Conservation (phyloP, 2,329 filamentous ascomycete genomes). For the Xylariaceae sp. region DNA sequence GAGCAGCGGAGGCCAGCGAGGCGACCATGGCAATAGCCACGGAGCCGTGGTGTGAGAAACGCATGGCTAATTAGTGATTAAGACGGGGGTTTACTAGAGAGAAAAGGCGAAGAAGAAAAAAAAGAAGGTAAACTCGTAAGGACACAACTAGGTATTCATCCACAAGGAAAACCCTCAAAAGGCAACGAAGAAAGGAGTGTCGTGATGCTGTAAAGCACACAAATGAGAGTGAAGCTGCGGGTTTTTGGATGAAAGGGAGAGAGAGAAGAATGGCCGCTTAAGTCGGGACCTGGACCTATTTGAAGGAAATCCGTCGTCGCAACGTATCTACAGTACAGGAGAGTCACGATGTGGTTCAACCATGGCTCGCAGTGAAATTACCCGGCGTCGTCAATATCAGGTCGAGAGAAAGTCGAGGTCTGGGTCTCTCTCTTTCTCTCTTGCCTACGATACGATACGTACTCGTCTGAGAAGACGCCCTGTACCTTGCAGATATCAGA, state of each 20-base stretch:
- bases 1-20: slow-evolving; percentile 26
- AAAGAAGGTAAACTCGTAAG: slow-evolving; percentile 22
- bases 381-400: not conserved
- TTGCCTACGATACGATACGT: not conserved
- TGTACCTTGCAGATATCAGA: not conserved
- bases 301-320: slow-evolving; percentile 11
- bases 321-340: not conserved
- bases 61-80: slow-evolving; percentile 22
- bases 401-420: not conserved
- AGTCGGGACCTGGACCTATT: slow-evolving; percentile 24
- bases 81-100: slow-evolving; percentile 1
- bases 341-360: not conserved
- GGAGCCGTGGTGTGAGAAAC: slow-evolving; percentile 30
- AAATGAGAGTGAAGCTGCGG: slow-evolving; percentile 25
- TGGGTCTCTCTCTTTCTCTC: too few relatives aligned
- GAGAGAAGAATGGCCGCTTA: slow-evolving; percentile 7
- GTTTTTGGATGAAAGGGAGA: slow-evolving; percentile 18
- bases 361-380: not conserved
- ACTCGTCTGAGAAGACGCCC: not conserved
- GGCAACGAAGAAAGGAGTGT: slow-evolving; percentile 15
- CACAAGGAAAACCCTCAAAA: too few relatives aligned
- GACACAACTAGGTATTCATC: not conserved
- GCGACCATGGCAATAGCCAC: slow-evolving; percentile 29
- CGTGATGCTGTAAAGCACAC: slow-evolving; percentile 25
- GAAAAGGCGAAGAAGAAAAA: slow-evolving; percentile 5